Percentiles rank a stretch among this genome's conserved stretches.
Evolutionary conservation across 2,329 filamentous ascomycete genomes (phyloP).

Genomic region (Pseudonectria foliicola): DNA sequence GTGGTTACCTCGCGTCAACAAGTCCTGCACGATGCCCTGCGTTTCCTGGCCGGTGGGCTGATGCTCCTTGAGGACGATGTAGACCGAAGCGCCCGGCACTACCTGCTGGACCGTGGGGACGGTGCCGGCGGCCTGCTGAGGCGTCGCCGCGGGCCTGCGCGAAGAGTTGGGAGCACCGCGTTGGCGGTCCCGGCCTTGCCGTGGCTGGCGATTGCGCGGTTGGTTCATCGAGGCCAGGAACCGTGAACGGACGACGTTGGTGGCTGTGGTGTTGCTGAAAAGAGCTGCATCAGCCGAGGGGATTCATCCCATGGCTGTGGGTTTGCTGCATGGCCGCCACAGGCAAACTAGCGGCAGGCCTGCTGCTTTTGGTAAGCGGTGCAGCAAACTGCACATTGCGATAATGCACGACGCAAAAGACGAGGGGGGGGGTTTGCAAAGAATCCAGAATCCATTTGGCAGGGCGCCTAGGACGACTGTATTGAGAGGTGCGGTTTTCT

Average conservation of each 20-base stretch:
- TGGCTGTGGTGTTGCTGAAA: neutral
- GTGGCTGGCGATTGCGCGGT: slow-evolving; percentile 27
- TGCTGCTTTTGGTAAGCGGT: too few relatives aligned
- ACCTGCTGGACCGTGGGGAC: slow-evolving; percentile 48
- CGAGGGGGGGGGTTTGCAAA: too few relatives aligned
- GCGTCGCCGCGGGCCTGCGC: slow-evolving; percentile 21
- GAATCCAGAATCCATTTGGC: too few relatives aligned
- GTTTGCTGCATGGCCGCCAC: too few relatives aligned
- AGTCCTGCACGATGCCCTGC: slow-evolving; percentile 55
- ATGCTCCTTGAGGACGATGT: slow-evolving; percentile 69
- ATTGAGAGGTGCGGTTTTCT: too few relatives aligned
- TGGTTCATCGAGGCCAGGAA: slow-evolving; percentile 21
- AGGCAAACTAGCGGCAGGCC: too few relatives aligned
- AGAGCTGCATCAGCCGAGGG: too few relatives aligned
- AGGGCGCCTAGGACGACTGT: too few relatives aligned
- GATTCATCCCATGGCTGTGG: too few relatives aligned
- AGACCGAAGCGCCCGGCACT: slow-evolving; percentile 55
- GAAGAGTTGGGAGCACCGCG: slow-evolving; percentile 11
- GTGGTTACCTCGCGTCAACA: slow-evolving; percentile 68
- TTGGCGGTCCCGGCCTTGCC: slow-evolving; percentile 16
- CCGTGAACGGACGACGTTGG: neutral
- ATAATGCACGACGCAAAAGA: too few relatives aligned
- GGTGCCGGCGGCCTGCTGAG: slow-evolving; percentile 28
- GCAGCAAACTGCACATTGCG: too few relatives aligned
- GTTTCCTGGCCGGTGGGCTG: slow-evolving; percentile 69